Conservation (phyloP, 2,329 filamentous ascomycete genomes). For the Penicillium sp. region DNA sequence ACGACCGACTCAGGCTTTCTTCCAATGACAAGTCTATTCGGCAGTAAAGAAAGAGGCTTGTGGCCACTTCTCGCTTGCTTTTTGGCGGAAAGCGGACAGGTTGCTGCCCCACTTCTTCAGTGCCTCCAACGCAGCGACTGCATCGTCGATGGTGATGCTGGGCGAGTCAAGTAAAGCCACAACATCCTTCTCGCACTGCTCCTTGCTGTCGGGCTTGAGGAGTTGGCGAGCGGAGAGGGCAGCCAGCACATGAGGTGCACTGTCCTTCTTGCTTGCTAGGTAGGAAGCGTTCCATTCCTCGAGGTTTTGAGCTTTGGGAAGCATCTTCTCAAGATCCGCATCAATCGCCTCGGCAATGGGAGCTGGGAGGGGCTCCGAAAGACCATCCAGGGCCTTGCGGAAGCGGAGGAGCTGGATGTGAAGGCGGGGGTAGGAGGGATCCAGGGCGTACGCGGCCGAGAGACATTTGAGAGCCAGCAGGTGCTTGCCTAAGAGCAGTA, state of each 20-base stretch:
- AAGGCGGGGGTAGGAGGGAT: conserved; percentile 63
- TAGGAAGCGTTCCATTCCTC: conserved; percentile 62
- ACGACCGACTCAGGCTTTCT: background rate
- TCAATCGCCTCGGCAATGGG: conserved; percentile 66
- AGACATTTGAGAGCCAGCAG: conserved; percentile 82
- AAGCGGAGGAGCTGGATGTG: conserved; percentile 69
- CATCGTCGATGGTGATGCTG: conserved; percentile 51
- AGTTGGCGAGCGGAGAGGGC: conserved; percentile 55
- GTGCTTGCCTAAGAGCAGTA: conserved; percentile 62
- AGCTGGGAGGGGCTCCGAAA: conserved; percentile 54
- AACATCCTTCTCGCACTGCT: conserved; percentile 58
- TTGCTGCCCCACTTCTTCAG: conserved; percentile 49
- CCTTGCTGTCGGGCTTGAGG: conserved; percentile 52
- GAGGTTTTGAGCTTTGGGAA: conserved; percentile 52
- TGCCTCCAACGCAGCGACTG: conserved; percentile 48
- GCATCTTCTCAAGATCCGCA: conserved; percentile 57
- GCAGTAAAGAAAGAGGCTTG: conserved; percentile 35
- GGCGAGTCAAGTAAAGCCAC: conserved; percentile 51
- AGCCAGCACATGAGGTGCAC: conserved; percentile 57
- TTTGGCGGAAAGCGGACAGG: conserved; percentile 45
- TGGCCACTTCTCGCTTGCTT: conserved; percentile 37
- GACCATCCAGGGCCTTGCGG: conserved; percentile 54
- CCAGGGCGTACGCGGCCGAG: conserved; percentile 63
- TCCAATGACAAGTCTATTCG: conserved; percentile 12
- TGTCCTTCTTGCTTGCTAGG: conserved; percentile 56